Evolutionary conservation across 1,139 yeast species (phyloP), one percentile per base, ranked within the genome.

Genomic region (Suhomyces kunorum): DNA sequence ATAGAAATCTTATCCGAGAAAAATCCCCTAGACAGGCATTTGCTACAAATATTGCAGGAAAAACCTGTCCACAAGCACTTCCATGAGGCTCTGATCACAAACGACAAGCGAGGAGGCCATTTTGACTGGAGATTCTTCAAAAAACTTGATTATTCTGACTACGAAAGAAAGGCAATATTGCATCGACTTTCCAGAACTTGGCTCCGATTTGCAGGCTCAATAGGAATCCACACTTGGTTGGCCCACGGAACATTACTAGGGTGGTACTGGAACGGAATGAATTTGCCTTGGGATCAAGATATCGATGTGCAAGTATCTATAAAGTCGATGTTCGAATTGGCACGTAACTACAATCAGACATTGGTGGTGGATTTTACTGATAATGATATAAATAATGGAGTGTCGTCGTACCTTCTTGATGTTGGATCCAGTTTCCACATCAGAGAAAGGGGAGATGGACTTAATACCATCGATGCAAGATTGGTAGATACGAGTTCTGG

Each of bases 221-320:
- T 63, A 3, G 72, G 72, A 0, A 43, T 78, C 3, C 59, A 64
- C 29, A 67, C 82, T 2, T 80, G 83, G 81, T 56, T 80, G n/a
- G 79, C 79, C 2, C 83, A 80, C 59, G 86, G 86, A 0, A 63
- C 82, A 0, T 59, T 80, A 40, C 53, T 80, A 23, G 82, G 83
- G 1, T 81, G 83, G 78, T 68, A 71, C 49, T 76, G 82, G 75
- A 80, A 80, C 53, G 84, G 84, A 0, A 54, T 76, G 51, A 71
- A 65, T 12, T 58, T 80, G 52, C 84, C 85, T 0, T 81, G 85
- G 83, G 86, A 81, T 55, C 69, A 70, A 38, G 87, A 80, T 52
- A 52, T 80, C 28, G 86, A 81, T 53, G 80, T 79, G 8, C 78
- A 78, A 45, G 66, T 80, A 43, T 67, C 83, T 0, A 59, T 70